Percentiles rank a stretch among this genome's conserved stretches.
Conservation (phyloP, 108 stramenopile genomes). For the Seminavis robusta region DNA sequence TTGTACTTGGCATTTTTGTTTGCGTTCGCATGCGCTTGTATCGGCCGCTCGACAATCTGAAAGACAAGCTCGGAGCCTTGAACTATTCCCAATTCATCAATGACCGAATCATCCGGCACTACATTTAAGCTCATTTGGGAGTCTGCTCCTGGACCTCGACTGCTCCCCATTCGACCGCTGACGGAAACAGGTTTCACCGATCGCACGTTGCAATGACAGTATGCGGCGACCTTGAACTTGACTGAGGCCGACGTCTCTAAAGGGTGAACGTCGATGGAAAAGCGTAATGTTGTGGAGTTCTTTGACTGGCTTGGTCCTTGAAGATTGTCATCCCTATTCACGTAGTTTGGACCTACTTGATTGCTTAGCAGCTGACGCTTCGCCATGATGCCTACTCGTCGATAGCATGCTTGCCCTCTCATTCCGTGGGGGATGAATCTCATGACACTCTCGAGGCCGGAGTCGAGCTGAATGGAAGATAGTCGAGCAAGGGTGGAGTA, state of each 20-base stretch:
- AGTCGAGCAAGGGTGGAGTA: slow-evolving; percentile 49
- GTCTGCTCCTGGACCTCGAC: slow-evolving; percentile 1
- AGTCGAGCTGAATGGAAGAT: slow-evolving; percentile 17
- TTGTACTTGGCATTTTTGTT: neutral
- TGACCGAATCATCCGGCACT: slow-evolving; percentile 52
- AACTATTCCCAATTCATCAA: slow-evolving; percentile 70
- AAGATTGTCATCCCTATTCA: too few relatives aligned
- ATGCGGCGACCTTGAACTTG: slow-evolving; percentile 54
- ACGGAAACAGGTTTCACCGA: slow-evolving; percentile 59
- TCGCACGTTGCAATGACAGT: slow-evolving; percentile 47
- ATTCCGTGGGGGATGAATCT: slow-evolving; percentile 67
- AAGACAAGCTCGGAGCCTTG: slow-evolving; percentile 80
- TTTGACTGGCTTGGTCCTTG: neutral
- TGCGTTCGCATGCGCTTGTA: slow-evolving; percentile 13
- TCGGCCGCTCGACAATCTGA: slow-evolving; percentile 43
- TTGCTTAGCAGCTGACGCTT: too few relatives aligned
- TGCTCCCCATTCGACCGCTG: slow-evolving; percentile 29
- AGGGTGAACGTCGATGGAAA: slow-evolving; percentile 76
- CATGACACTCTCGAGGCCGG: slow-evolving; percentile 32
- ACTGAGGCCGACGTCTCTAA: slow-evolving; percentile 78
- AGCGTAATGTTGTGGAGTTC: slow-evolving; percentile 6
- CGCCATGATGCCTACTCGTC: slow-evolving; percentile 53
- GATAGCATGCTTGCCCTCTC: slow-evolving; percentile 70
- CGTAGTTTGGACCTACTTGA: too few relatives aligned
- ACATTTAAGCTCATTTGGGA: slow-evolving; percentile 35